Conservation (phyloP, 1,284 basidiomycete genomes). For the Kwoniella shivajii region DNA sequence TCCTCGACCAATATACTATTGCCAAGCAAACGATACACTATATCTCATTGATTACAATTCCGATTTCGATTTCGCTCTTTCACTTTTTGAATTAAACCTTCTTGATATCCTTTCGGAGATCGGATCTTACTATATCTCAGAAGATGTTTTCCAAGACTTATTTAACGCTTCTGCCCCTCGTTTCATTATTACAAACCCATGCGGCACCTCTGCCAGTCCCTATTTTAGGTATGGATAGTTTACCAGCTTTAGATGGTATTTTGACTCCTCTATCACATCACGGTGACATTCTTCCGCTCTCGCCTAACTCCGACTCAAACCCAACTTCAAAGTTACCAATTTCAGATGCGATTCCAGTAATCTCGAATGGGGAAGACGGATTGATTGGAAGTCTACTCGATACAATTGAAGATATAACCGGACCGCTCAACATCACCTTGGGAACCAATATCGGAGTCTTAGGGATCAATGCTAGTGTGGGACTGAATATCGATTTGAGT, state of each 20-base stretch:
- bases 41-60: too few relatives aligned
- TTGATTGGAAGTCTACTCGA: slow-evolving; percentile 6
- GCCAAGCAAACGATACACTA: too few relatives aligned
- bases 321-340: too few relatives aligned
- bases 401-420: slow-evolving; percentile 5
- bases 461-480: slow-evolving; percentile 4
- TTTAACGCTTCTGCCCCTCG: slow-evolving; percentile 14
- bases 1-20: too few relatives aligned
- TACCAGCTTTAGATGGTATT: not conserved
- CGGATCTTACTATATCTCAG: not conserved
- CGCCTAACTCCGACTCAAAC: not conserved
- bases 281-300: not conserved
- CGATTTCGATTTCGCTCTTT: slow-evolving; percentile 1
- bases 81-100: not conserved
- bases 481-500: slow-evolving; percentile 15
- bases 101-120: not conserved
- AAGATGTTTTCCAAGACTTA: slow-evolving; percentile 3
- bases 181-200: slow-evolving; percentile 4
- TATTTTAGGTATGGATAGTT: slow-evolving; percentile 4
- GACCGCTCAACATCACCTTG: slow-evolving; percentile 5
- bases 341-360: not conserved
- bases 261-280: not conserved
- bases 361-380: too few relatives aligned
- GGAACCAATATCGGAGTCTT: slow-evolving; percentile 2
- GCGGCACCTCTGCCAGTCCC: slow-evolving; percentile 17